phyloP scores from a whole-genome alignment of 129 eudicot species.

The Centaurea solstitialis region DNA sequence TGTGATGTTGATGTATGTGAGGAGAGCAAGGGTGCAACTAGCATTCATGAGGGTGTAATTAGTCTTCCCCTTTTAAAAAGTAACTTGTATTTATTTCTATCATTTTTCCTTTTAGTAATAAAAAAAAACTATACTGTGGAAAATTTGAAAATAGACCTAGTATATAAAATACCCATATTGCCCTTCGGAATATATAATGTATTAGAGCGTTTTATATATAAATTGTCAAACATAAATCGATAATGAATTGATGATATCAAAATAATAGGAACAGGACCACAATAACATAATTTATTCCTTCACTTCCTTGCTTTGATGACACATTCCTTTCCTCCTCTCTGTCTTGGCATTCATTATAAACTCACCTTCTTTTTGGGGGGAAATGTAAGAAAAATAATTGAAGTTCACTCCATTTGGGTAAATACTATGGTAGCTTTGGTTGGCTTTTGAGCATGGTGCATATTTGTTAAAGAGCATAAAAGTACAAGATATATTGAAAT shows the following conservation, averaged over 20 bases:
- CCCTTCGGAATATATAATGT: too few species aligned
- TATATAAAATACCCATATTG: neutral
- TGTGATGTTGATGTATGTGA: too few species aligned
- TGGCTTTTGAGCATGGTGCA: slow-evolving; percentile 2
- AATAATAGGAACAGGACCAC: slow-evolving; percentile 19
- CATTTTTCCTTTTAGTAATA: too few species aligned
- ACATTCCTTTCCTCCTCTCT: slow-evolving; percentile 32
- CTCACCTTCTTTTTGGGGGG: neutral
- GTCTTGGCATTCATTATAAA: slow-evolving; percentile 6
- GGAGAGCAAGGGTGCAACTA: too few species aligned
- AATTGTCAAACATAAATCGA: neutral
- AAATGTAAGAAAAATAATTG: neutral
- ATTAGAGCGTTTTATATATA: neutral
- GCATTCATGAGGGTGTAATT: too few species aligned
- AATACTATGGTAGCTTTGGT: neutral
- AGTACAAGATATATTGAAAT: neutral
- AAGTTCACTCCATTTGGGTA: slow-evolving; percentile 4
- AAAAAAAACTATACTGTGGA: too few species aligned
- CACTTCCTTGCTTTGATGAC: slow-evolving; percentile 1
- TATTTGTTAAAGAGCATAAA: neutral
- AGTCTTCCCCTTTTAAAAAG: too few species aligned
- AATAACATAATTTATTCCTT: neutral
- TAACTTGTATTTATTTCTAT: too few species aligned
- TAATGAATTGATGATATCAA: neutral
- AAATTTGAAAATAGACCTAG: neutral